These are phyloP conservation scores for Coemansia aciculifera DNA, from an alignment of 192 early-diverging fungal genomes.

Conservation along the genomic window DNA sequence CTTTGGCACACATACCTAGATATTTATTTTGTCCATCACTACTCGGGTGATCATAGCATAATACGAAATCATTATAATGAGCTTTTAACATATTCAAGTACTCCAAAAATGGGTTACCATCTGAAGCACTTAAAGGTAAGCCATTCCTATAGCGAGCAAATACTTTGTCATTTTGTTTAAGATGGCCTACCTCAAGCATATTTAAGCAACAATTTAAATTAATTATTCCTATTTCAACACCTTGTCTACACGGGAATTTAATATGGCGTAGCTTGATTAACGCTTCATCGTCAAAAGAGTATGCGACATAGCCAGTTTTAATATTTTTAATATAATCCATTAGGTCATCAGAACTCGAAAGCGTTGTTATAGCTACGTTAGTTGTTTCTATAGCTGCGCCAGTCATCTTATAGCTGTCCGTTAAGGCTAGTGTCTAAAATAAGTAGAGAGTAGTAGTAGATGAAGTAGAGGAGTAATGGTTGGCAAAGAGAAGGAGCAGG, in stretches of 20 bases:
- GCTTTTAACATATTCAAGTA: too few relatives aligned
- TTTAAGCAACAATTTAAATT: too few relatives aligned
- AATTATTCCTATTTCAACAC: too few relatives aligned
- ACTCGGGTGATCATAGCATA: neutral
- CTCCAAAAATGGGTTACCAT: neutral
- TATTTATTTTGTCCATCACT: neutral
- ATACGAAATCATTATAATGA: too few relatives aligned
- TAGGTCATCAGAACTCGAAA: neutral
- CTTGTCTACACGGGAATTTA: too few relatives aligned
- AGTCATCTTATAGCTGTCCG: too few relatives aligned
- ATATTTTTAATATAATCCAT: too few relatives aligned
- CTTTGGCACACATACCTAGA: neutral
- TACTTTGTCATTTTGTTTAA: neutral
- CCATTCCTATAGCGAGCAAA: neutral
- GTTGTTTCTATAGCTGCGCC: too few relatives aligned
- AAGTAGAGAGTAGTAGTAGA: neutral
- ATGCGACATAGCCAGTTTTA: neutral
- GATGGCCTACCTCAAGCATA: too few relatives aligned
- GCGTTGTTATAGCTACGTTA: neutral
- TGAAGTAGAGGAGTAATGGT: neutral
- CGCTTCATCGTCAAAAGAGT: neutral
- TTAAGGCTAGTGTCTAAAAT: too few relatives aligned
- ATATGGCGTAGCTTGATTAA: neutral
- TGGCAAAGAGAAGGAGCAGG: neutral
- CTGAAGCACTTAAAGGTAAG: neutral